Percentiles rank a stretch among this genome's conserved stretches.
phyloP scores from a whole-genome alignment of 805 yeast species.

The Metschnikowia sp. region DNA sequence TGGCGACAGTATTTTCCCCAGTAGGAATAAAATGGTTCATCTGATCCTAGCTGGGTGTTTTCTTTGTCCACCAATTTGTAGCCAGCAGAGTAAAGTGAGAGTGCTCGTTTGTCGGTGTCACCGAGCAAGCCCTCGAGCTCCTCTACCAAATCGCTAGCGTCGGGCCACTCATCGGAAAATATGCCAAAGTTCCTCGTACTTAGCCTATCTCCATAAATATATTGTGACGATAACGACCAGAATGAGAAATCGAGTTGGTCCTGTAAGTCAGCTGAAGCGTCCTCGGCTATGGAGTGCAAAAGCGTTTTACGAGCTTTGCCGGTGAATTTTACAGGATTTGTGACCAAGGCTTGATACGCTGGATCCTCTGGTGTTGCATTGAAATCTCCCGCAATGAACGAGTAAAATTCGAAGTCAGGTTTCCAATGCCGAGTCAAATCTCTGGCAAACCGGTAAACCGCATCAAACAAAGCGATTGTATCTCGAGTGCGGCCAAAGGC shows the following conservation, averaged over 20 bases:
- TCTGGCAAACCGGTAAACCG: neutral
- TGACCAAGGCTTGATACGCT: slow-evolving; percentile 3
- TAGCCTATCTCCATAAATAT: too few species aligned
- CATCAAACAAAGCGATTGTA: neutral
- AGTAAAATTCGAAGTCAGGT: neutral
- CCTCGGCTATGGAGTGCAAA: neutral
- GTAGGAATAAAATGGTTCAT: slow-evolving; percentile 4
- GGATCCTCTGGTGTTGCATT: slow-evolving; percentile 3
- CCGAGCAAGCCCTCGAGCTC: slow-evolving; percentile 2
- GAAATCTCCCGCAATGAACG: slow-evolving; percentile 6
- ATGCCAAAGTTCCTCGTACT: too few species aligned
- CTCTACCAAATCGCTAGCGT: neutral
- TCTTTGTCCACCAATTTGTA: neutral
- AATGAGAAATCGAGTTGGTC: too few species aligned
- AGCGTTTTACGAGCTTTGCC: slow-evolving; percentile 1
- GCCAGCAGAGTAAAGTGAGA: slow-evolving; percentile 4
- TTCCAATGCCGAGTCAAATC: neutral
- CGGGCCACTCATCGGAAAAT: neutral
- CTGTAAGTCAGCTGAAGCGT: too few species aligned
- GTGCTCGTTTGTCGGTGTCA: neutral
- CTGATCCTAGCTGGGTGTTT: neutral
- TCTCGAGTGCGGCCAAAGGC: neutral
- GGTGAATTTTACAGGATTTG: slow-evolving; percentile 1
- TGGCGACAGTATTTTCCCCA: neutral
- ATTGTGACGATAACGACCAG: too few species aligned